Conservation (phyloP, 139 green algal species). For the Marvania coccoides region DNA sequence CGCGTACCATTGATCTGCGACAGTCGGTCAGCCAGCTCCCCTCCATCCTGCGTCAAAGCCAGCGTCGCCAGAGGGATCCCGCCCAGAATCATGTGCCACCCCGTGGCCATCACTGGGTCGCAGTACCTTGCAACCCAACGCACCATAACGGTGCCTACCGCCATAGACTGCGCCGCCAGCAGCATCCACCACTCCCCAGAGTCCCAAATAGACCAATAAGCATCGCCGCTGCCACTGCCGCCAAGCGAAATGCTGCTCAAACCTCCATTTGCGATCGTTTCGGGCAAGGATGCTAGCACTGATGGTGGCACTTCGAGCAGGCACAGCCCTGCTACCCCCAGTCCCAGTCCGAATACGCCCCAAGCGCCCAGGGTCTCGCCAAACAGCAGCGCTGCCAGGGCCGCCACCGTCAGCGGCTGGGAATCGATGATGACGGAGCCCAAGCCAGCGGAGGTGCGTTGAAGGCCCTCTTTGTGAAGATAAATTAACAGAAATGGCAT, state of each 20-base stretch:
- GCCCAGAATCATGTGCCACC: constrained; percentile 97
- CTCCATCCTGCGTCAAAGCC: constrained; percentile 26
- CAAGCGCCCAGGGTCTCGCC: constrained; percentile 63
- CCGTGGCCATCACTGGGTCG: constrained; percentile 93
- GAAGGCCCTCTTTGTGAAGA: constrained; percentile 70
- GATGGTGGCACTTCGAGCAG: constrained; percentile 78
- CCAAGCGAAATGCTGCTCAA: not conserved
- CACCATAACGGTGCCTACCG: constrained; percentile 94
- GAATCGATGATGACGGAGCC: constrained; percentile 94
- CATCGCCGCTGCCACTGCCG: not conserved
- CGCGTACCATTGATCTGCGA: constrained; percentile 32
- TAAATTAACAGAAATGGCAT: not conserved
- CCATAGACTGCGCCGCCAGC: constrained; percentile 94
- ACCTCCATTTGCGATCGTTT: not conserved
- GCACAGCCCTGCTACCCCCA: constrained; percentile 80
- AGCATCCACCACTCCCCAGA: constrained; percentile 95
- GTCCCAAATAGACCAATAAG: constrained; percentile 38
- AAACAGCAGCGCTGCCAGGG: constrained; percentile 88
- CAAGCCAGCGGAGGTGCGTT: constrained; percentile 72
- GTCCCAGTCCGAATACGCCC: constrained; percentile 51
- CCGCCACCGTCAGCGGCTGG: constrained; percentile 89
- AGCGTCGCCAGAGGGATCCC: constrained; percentile 60
- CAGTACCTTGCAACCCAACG: constrained; percentile 62
- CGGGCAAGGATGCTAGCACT: constrained; percentile 4
- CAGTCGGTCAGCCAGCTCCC: constrained; percentile 23